Conservation (phyloP, 805 yeast species). For the Metschnikowia corniflorae region DNA sequence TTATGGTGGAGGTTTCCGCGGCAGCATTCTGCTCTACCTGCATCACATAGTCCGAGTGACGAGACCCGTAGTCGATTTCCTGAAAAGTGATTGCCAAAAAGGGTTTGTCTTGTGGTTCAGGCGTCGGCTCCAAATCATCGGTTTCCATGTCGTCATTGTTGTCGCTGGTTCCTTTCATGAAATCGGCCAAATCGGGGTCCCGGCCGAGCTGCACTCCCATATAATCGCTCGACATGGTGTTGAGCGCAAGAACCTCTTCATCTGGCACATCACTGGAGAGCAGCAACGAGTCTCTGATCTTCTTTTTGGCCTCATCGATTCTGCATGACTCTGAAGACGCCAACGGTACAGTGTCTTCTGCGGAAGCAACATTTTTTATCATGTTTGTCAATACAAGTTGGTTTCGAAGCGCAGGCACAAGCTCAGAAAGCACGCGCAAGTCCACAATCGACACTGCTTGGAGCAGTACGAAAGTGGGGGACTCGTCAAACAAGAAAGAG, state of each 20-base stretch:
- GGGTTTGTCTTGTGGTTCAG: background rate
- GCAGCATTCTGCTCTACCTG: constrained; percentile 18
- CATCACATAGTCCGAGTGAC: constrained; percentile 22
- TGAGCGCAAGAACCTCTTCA: constrained; percentile 36
- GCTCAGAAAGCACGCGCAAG: constrained; percentile 22
- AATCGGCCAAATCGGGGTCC: constrained; percentile 24
- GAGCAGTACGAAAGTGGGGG: constrained; percentile 21
- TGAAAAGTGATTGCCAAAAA: constrained; percentile 16
- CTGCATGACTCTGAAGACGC: background rate
- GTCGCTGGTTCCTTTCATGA: constrained; percentile 21
- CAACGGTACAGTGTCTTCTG: constrained; percentile 1
- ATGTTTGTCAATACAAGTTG: constrained; percentile 24
- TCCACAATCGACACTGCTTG: constrained; percentile 21
- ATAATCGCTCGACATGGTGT: constrained; percentile 22
- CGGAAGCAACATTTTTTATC: constrained; percentile 10
- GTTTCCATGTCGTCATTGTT: constrained; percentile 8
- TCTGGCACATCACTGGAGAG: constrained; percentile 36
- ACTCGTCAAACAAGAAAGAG: constrained; percentile 12
- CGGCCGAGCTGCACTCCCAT: constrained; percentile 11
- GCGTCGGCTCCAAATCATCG: background rate
- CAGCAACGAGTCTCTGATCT: constrained; percentile 32
- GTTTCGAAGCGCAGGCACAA: constrained; percentile 32
- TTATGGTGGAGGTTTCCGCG: constrained; percentile 12
- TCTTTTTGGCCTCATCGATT: constrained; percentile 21
- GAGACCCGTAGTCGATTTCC: constrained; percentile 24